Percentiles rank a stretch among this genome's conserved stretches.
These are phyloP conservation scores for Periconia sp. DNA, from an alignment of 2,329 filamentous ascomycete genomes.

Conservation along the genomic window DNA sequence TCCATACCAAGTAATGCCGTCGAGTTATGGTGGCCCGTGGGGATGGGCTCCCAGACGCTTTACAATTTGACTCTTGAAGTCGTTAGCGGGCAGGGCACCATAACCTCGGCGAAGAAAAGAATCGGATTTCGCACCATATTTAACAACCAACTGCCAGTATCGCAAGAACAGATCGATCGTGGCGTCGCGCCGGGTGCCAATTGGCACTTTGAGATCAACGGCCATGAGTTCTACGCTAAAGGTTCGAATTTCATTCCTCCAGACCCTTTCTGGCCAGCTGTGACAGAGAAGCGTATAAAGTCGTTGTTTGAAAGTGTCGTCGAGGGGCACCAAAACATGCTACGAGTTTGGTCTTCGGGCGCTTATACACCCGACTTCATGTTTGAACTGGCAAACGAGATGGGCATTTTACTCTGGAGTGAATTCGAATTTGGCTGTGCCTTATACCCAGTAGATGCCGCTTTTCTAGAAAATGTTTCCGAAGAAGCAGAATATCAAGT, in stretches of 20 bases:
- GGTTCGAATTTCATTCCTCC: constrained; percentile 66
- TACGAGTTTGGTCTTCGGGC: constrained; percentile 63
- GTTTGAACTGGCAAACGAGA: constrained; percentile 61
- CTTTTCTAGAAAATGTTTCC: constrained; percentile 58
- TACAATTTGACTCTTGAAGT: constrained; percentile 59
- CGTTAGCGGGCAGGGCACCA: constrained; percentile 37
- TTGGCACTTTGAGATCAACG: constrained; percentile 69
- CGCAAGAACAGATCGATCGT: constrained; percentile 54
- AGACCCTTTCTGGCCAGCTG: constrained; percentile 64
- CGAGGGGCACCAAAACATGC: constrained; percentile 65
- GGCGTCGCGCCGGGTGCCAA: constrained; percentile 61
- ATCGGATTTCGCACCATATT: constrained; percentile 65
- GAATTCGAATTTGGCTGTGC: constrained; percentile 66
- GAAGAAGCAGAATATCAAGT: constrained; percentile 60
- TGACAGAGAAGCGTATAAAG: constrained; percentile 55
- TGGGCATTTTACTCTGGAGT: constrained; percentile 63
- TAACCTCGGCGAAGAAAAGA: constrained; percentile 55
- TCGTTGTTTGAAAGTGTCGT: constrained; percentile 58
- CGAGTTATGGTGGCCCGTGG: constrained; percentile 63
- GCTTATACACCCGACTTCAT: constrained; percentile 64
- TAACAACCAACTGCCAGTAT: constrained; percentile 58
- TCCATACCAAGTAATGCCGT: constrained; percentile 48
- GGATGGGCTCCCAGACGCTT: constrained; percentile 59
- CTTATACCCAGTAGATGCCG: constrained; percentile 57
- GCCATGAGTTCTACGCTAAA: constrained; percentile 65